Percentiles rank a stretch among this genome's conserved stretches.
Conservation (phyloP, 2,329 filamentous ascomycete species). For the Rachicladosporium sp. region DNA sequence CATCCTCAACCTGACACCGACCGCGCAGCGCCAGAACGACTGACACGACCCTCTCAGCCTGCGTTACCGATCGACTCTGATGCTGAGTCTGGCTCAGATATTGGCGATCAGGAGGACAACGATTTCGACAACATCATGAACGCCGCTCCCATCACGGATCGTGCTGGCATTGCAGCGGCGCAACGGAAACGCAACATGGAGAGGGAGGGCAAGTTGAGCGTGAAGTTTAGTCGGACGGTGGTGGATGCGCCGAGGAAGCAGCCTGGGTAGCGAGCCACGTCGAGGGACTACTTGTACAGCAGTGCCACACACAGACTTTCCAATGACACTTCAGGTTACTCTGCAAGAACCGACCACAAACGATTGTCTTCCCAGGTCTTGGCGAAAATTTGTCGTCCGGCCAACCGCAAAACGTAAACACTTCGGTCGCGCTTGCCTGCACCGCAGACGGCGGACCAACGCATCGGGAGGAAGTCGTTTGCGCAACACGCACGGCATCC, state of each 20-base stretch:
- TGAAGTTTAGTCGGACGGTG: conserved; percentile 37
- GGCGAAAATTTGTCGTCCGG: too few species aligned
- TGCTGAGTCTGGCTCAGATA: conserved; percentile 60
- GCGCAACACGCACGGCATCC: too few species aligned
- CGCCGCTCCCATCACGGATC: conserved; percentile 78
- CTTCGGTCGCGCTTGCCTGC: neutral
- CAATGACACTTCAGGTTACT: too few species aligned
- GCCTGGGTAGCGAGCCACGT: too few species aligned
- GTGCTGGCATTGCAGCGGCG: conserved; percentile 58
- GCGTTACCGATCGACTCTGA: conserved; percentile 42
- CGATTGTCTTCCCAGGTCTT: too few species aligned
- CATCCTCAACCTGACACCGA: conserved; percentile 17
- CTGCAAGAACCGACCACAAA: too few species aligned
- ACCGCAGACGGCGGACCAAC: neutral
- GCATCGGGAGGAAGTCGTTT: too few species aligned
- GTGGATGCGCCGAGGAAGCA: conserved; percentile 37
- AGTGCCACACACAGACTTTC: too few species aligned
- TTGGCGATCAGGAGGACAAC: conserved; percentile 51
- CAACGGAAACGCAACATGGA: conserved; percentile 43
- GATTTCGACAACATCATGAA: conserved; percentile 90
- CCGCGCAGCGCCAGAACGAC: conserved; percentile 49
- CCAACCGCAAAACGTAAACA: too few species aligned
- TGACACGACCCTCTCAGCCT: conserved; percentile 37
- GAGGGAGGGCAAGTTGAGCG: conserved; percentile 29
- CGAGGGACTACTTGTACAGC: too few species aligned